Evolutionary conservation across 2,329 filamentous ascomycete genomes (phyloP), one percentile per base, ranked within the genome.

Genomic region (Aureobasidium vineae): DNA sequence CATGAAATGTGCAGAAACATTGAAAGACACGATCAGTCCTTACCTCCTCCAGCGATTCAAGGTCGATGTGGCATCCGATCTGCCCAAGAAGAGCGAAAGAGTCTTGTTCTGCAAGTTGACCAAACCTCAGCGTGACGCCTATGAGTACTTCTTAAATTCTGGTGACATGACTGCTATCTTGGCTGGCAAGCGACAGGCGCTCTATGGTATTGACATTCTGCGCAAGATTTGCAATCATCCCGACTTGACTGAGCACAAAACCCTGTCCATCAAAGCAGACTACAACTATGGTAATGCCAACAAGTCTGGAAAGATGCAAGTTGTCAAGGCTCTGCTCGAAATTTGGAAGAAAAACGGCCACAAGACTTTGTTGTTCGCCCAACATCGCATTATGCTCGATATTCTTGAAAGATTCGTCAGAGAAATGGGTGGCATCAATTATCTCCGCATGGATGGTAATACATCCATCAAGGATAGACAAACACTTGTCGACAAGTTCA

Each of bases 151-250:
- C 71, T 81, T 98, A 2, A 82, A 82, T 21, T 97, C 93, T 0
- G 87, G 90, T 47, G 92, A 97, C 52, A 92, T 97, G 83, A 85
- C 84, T n/a, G 87, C 89, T 0, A 97, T 98, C 66, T 78, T 94
- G 47, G 86, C 84, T 54, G 87, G 88, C 45, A 89, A 86, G 68
- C 85, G 89, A 4, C 90, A 97, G 73, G 90, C 92, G 2, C 81
- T 99, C 0, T 96, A 89, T 72, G 95, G 94, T 8, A 92, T 99
- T 69, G 93, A 97, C 72, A 90, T 93, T 31, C 81, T 99, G 45
- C 88, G 95, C 61, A 99, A 99, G 77, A 94, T 99, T 65, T 98
- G 94, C 81, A 99, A 99, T 70, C 96, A 99, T 73, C 95, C 96
- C 0, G 95, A 99, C 78, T 82, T 99, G 1, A 80, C 90, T 1